Base-by-base conservation (phyloP, 768 basidiomycete genomes). In the Dictyophora rubrovolvata region DNA sequence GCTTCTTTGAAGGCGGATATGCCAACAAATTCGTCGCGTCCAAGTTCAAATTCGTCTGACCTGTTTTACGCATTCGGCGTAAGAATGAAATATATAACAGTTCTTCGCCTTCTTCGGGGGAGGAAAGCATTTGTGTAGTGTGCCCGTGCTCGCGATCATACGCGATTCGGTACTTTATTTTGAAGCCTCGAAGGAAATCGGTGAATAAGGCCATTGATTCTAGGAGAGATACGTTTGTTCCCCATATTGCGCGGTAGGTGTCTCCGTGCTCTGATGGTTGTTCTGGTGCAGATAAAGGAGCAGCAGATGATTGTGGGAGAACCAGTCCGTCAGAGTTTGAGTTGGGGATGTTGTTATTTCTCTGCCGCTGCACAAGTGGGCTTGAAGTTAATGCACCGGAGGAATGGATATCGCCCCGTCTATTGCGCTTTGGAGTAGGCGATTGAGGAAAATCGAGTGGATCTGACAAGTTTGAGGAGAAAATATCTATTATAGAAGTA, bases 221-320 rank as follows among this genome's bases (percentile, higher is more conserved):
- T 2, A 84, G 79, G 23, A 99, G 78, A 63, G 90, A 89, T 65
- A 99, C 93, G 1, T 91, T 94, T 0, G 96, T 99, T 33, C 96
- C 96, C 95, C 96, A 99, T 61, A 99, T 91, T 21, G 92, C 93
- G 56, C 89, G 80, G 54, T 92, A 87, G 64, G 89, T 89, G 59
- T 89, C 89, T 0, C 86, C 86, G 56, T 86, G 85, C 61, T 86
- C 88, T 12, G 80, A 82, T 14, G 80, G 82, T 1, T 69, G 77
- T 28, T 75, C 79, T 16, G 79, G 83, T 7, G 78, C 87, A 55
- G 86, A 88, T 47, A 84, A 79, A 55, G 72, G 72, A 23, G 73
- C 75, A 12, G 67, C 69, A 53, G 70, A 62, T 3, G 85, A 86
- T 20, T 75, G 69, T 10, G 85, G 83, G 11, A 84, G 69, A 42